These are phyloP conservation scores for Berkeleyomyces rouxiae DNA, from an alignment of 2,329 filamentous ascomycete species.

Conservation along the genomic window DNA sequence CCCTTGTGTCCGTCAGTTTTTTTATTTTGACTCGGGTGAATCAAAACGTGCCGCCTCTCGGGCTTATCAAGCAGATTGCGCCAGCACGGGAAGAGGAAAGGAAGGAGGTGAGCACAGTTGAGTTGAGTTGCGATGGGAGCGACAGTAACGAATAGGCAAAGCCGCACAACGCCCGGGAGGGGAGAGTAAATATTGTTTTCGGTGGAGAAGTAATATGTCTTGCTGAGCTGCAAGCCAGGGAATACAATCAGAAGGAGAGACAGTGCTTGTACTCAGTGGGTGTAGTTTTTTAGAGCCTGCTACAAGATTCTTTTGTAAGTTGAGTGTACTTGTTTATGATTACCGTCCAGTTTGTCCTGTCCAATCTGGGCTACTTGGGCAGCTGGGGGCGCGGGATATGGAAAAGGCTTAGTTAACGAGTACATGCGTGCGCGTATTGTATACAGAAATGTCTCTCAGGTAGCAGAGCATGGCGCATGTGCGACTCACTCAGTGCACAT, in stretches of 20 bases:
- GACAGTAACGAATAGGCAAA: neutral
- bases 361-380: neutral
- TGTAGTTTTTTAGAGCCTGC: neutral
- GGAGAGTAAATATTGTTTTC: neutral
- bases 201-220: neutral
- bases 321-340: neutral
- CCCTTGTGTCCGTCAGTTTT: neutral
- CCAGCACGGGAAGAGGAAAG: neutral
- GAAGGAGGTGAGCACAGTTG: neutral
- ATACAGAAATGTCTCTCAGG: too few species aligned
- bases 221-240: slow-evolving; percentile 1
- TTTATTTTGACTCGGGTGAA: neutral
- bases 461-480: too few species aligned
- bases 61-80: neutral
- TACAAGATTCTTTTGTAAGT: neutral
- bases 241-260: neutral
- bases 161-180: neutral
- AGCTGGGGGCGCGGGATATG: neutral
- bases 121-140: neutral
- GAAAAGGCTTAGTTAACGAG: neutral
- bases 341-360: neutral
- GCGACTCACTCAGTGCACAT: neutral
- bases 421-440: neutral
- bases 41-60: slow-evolving; percentile 4
- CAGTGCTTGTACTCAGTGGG: neutral